Conservation (phyloP, 225 moss, liverwort and hornwort genomes). For the Bryum argenteum region DNA sequence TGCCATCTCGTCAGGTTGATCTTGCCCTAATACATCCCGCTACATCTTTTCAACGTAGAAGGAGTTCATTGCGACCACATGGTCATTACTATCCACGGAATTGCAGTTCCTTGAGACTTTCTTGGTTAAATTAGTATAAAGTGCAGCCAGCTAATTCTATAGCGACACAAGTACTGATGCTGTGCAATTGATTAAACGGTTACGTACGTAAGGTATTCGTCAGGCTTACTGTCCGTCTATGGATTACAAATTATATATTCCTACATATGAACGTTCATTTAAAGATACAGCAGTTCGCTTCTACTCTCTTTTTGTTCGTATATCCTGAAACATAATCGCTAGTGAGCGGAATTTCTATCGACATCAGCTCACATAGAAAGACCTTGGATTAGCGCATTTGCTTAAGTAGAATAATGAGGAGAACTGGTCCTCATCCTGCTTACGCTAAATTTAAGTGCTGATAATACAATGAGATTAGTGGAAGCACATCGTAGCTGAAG, state of each 20-base stretch:
- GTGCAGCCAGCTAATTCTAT: too few species aligned
- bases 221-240: too few species aligned
- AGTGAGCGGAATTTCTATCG: neutral
- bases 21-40: neutral
- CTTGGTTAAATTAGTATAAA: too few species aligned
- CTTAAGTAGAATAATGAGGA: neutral
- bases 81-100: too few species aligned
- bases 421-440: neutral
- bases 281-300: neutral
- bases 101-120: too few species aligned
- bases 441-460: neutral
- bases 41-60: neutral
- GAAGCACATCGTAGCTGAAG: neutral
- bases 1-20: conserved; percentile 60
- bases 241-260: neutral
- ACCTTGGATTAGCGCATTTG: neutral
- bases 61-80: too few species aligned
- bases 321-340: neutral
- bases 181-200: too few species aligned
- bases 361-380: neutral
- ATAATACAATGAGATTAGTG: neutral
- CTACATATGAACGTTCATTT: neutral
- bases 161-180: too few species aligned
- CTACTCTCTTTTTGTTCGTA: neutral
- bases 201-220: too few species aligned